These are phyloP conservation scores for Clavispora phyllophila DNA, from an alignment of 805 yeast species.

Conservation along the genomic window DNA sequence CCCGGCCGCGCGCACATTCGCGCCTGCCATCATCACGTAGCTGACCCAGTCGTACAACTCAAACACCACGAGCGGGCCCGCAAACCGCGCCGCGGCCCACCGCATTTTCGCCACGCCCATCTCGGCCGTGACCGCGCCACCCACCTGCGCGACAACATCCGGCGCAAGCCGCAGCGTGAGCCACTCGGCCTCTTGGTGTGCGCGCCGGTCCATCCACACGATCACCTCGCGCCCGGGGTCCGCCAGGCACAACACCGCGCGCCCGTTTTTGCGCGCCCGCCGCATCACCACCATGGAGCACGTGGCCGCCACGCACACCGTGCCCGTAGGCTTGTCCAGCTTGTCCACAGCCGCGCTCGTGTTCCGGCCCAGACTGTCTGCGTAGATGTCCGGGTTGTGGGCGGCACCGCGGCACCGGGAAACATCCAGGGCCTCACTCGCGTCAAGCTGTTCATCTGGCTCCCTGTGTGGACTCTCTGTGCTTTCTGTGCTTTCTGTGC, in stretches of 20 bases:
- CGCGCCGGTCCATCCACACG: slow-evolving; percentile 57
- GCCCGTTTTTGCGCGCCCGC: slow-evolving; percentile 10
- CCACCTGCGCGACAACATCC: slow-evolving; percentile 23
- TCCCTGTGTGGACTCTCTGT: no score
- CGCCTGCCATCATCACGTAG: slow-evolving; percentile 24
- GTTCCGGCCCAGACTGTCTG: no score
- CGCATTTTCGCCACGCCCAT: slow-evolving; percentile 53
- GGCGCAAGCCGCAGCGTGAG: slow-evolving; percentile 23
- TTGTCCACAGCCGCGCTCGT: no score
- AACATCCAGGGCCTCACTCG: no score
- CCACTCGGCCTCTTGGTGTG: slow-evolving; percentile 26
- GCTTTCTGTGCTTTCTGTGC: no score
- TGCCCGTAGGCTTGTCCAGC: slow-evolving; percentile 5
- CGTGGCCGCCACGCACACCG: slow-evolving; percentile 47
- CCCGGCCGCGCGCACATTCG: slow-evolving; percentile 13
- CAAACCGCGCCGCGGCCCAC: slow-evolving; percentile 26
- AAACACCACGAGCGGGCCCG: slow-evolving; percentile 29
- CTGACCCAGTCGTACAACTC: slow-evolving; percentile 50
- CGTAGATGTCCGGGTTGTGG: no score
- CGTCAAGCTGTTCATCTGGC: no score
- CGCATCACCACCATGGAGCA: slow-evolving; percentile 51
- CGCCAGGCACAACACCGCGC: slow-evolving; percentile 28
- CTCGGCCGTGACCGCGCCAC: slow-evolving; percentile 49
- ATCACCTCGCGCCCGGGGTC: slow-evolving; percentile 36
- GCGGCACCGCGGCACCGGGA: no score